phyloP scores from a whole-genome alignment of 73 alveolate genomes.

The Urostyla sp. region DNA sequence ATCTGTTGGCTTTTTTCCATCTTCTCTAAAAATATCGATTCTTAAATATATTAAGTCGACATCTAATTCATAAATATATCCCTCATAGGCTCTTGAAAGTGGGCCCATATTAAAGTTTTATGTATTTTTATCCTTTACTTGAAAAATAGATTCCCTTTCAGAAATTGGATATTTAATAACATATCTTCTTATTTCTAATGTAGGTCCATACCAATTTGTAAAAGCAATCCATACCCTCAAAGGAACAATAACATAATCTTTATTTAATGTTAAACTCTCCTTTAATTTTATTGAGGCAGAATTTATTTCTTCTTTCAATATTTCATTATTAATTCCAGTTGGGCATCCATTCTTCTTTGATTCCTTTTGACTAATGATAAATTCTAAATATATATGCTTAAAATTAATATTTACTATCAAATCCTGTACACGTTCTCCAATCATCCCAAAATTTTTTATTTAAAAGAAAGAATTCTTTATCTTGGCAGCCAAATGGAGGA shows the following conservation, averaged over 20 bases:
- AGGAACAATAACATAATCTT: conserved; percentile 31
- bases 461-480: background rate
- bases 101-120: background rate
- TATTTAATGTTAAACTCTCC: conserved; percentile 6
- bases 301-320: conserved; percentile 10
- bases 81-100: too few species aligned
- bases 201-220: conserved; percentile 36
- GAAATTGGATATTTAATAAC: conserved; percentile 23
- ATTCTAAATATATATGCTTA: background rate
- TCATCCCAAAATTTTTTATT: conserved; percentile 55
- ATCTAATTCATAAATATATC: background rate
- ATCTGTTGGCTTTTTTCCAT: conserved; percentile 41
- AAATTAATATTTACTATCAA: background rate
- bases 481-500: too few species aligned
- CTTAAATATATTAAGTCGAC: background rate
- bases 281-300: background rate
- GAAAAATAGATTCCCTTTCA: background rate
- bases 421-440: conserved; percentile 7
- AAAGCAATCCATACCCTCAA: conserved; percentile 7
- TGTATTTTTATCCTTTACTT: background rate
- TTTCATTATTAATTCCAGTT: background rate
- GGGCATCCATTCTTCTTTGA: background rate
- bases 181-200: background rate
- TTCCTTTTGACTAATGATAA: background rate
- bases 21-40: background rate